Evolutionary conservation across 2,329 filamentous ascomycete genomes (phyloP).

Genomic region (Bimuria novae-zelandiae): DNA sequence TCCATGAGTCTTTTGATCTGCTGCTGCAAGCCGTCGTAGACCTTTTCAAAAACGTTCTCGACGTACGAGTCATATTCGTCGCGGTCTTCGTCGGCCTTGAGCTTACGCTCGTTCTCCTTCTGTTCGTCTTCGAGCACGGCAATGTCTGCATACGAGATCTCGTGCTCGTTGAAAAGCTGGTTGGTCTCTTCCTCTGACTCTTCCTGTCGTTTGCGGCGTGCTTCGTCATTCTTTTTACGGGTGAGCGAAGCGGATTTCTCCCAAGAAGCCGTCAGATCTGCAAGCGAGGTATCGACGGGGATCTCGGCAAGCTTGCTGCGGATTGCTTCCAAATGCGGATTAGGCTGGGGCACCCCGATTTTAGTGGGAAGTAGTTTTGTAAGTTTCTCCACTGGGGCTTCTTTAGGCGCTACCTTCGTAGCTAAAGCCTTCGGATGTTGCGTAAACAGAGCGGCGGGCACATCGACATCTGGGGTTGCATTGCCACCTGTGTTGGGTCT

Average conservation of each 20-base stretch:
- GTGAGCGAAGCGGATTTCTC: slow-evolving; percentile 51
- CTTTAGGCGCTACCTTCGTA: slow-evolving; percentile 10
- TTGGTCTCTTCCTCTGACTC: slow-evolving; percentile 59
- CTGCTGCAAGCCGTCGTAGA: slow-evolving; percentile 54
- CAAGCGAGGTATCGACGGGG: slow-evolving; percentile 23
- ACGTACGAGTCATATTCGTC: slow-evolving; percentile 58
- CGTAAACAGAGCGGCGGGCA: slow-evolving; percentile 34
- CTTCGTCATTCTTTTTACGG: slow-evolving; percentile 53
- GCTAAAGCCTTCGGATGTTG: slow-evolving; percentile 22
- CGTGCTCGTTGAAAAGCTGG: slow-evolving; percentile 59
- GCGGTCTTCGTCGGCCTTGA: slow-evolving; percentile 58
- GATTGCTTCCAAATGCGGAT: slow-evolving; percentile 27
- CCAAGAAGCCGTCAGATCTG: slow-evolving; percentile 46
- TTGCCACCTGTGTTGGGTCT: slow-evolving; percentile 24
- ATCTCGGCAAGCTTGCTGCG: slow-evolving; percentile 21
- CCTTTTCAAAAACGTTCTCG: slow-evolving; percentile 54
- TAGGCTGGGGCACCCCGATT: slow-evolving; percentile 15
- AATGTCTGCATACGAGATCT: slow-evolving; percentile 63
- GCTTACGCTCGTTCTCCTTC: slow-evolving; percentile 56
- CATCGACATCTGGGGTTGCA: slow-evolving; percentile 21
- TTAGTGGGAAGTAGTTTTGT: slow-evolving; percentile 26
- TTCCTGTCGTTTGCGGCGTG: slow-evolving; percentile 56
- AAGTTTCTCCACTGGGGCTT: slow-evolving; percentile 23
- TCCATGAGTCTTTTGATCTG: slow-evolving; percentile 56
- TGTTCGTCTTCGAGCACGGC: slow-evolving; percentile 60